phyloP scores from a whole-genome alignment of 192 early-diverging fungal species.

The Backusella liffmaniae region DNA sequence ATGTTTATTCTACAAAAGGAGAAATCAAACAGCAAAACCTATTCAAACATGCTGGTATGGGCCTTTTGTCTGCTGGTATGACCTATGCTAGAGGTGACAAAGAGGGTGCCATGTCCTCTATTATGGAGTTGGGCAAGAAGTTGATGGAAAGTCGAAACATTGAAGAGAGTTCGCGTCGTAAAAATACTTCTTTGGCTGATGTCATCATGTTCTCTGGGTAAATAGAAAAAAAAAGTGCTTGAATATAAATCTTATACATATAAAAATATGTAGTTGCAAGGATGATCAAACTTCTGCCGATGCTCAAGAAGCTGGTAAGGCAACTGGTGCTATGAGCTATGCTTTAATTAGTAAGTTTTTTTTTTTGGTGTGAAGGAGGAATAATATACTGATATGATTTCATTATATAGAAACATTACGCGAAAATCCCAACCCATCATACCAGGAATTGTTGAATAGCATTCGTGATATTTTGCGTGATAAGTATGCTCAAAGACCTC shows the following conservation, averaged over 20 bases:
- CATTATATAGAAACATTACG: constrained; percentile 40
- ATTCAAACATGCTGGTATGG: constrained; percentile 45
- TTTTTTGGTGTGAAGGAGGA: background rate
- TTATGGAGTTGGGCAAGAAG: constrained; percentile 48
- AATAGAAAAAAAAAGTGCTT: background rate
- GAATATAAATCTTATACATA: background rate
- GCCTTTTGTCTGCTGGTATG: constrained; percentile 44
- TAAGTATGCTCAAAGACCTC: constrained; percentile 78
- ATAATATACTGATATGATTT: background rate
- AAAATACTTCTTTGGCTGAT: constrained; percentile 58
- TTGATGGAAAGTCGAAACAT: constrained; percentile 36
- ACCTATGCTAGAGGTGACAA: constrained; percentile 50
- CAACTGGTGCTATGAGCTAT: constrained; percentile 77
- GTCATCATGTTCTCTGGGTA: constrained; percentile 81
- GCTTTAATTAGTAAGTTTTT: constrained; percentile 59
- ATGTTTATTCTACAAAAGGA: constrained; percentile 71
- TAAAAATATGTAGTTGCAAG: constrained; percentile 49
- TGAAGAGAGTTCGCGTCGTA: constrained; percentile 12
- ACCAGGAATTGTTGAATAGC: constrained; percentile 66
- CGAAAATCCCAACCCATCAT: constrained; percentile 59
- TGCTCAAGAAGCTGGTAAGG: constrained; percentile 54
- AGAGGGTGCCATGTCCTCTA: constrained; percentile 35
- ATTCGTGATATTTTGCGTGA: constrained; percentile 62
- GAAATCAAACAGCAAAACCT: constrained; percentile 48
- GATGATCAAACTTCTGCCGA: constrained; percentile 83